Evolutionary conservation across 2,329 filamentous ascomycete species (phyloP).

Genomic region (Aspergillus japonicus): DNA sequence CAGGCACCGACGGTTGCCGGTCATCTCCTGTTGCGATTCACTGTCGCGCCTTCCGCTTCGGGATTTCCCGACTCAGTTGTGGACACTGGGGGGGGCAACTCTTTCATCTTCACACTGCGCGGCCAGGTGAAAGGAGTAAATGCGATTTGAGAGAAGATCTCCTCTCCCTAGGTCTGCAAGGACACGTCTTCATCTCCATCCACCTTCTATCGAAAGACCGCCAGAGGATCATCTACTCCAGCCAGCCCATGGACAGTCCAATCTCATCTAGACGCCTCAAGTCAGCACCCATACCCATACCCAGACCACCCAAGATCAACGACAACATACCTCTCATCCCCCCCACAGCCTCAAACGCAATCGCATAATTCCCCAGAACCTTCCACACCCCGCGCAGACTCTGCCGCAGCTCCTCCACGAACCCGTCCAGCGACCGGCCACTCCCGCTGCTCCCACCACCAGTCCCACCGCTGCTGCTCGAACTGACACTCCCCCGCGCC

Average conservation of each 20-base stretch:
- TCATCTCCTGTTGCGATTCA: too few relatives aligned
- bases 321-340: slow-evolving; percentile 21
- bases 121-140: too few relatives aligned
- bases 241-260: not conserved
- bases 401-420: slow-evolving; percentile 23
- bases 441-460: not conserved
- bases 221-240: not conserved
- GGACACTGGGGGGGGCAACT: too few relatives aligned
- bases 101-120: too few relatives aligned
- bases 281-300: not conserved
- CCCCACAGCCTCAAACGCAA: slow-evolving; percentile 24
- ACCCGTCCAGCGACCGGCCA: slow-evolving; percentile 8
- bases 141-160: too few relatives aligned
- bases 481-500: slow-evolving; percentile 5
- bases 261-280: not conserved
- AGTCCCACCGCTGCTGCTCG: not conserved
- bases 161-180: too few relatives aligned
- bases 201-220: too few relatives aligned
- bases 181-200: too few relatives aligned
- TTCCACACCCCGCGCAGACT: slow-evolving; percentile 19
- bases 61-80: too few relatives aligned
- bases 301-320: not conserved
- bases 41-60: too few relatives aligned
- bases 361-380: slow-evolving; percentile 21
- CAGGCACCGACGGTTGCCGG: too few relatives aligned